Evolutionary conservation across 2,329 filamentous ascomycete species (phyloP).

Genomic region (Aspergillus udagawae): DNA sequence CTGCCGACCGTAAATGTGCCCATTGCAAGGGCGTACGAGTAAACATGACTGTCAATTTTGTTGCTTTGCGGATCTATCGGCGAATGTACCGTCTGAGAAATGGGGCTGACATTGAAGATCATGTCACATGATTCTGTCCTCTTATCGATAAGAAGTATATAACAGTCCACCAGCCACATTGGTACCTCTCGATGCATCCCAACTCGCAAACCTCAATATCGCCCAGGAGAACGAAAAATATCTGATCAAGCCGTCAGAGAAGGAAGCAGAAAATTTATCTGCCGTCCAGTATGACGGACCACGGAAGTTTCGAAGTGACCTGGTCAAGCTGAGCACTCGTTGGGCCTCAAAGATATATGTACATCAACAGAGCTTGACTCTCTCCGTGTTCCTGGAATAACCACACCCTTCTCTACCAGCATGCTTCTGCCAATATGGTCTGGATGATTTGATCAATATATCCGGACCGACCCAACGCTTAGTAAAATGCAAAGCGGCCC

Average conservation of each 20-base stretch:
- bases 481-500: not conserved
- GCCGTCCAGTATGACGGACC: not conserved
- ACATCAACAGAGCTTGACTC: not conserved
- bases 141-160: constrained; percentile 1
- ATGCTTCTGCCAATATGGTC: not conserved
- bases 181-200: not conserved
- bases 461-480: not conserved
- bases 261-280: not conserved
- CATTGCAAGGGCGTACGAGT: constrained; percentile 23
- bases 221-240: not conserved
- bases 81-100: not conserved
- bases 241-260: not conserved
- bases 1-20: constrained; percentile 18
- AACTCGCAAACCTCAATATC: not conserved
- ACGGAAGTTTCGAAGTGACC: not conserved
- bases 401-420: too few species aligned
- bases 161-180: constrained; percentile 13
- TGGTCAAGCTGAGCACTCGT: not conserved
- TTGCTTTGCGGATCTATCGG: not conserved
- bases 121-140: not conserved
- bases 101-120: not conserved
- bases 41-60: constrained; percentile 24
- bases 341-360: not conserved
- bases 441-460: not conserved
- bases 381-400: too few species aligned